Evolutionary conservation across 2,329 filamentous ascomycete genomes (phyloP), one percentile per base, ranked within the genome.

Genomic region (Diaporthe vexans): DNA sequence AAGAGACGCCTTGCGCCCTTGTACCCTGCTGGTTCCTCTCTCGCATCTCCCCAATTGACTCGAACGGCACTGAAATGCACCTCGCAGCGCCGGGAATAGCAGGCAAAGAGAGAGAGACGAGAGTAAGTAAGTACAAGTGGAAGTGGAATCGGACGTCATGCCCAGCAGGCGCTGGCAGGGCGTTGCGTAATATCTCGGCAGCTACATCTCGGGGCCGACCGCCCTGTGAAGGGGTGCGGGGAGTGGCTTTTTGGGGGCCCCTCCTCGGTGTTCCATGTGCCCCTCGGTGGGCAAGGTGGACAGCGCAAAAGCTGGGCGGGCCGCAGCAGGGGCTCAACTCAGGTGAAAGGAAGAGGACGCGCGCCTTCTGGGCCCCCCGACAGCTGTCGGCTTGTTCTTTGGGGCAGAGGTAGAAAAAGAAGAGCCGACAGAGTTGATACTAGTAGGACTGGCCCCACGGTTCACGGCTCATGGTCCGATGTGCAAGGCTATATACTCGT

Each of bases 351-450:
- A 33, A 33, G 29, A 33, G 43, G 21, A 52, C 61, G 43, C 61
- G 43, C 61, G 46, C 61, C 43, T 33, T 33, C 29, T 35, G 37
- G 57, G 37, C 21, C 35, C 57, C 35, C 40, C 40, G 24, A 61
- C 58, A 29, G 37, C 35, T 26, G 26, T 15, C 40, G 26, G 17
- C 15, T 51, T 13, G 26, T 11, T 21, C 3, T 17, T 43, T 6
- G 40, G 40, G 40, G 40, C 15, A 43, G 29, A 35, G 15, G 48
- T 33, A 68, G 33, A 37, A 68, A 68, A 68, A 54, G 48, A 68
- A 68, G 46, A 68, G 63, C 63, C 63, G 63, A 68, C 48, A 68
- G 63, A 68, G 63, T 68, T 68, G 63, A 54, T 54, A 68, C 48
- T 68, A 54, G 46, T 29, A 54, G 4, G 48, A 43, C 63, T 40